Conservation (phyloP, 2,329 filamentous ascomycete species). For the Sarocladium oryzae region DNA sequence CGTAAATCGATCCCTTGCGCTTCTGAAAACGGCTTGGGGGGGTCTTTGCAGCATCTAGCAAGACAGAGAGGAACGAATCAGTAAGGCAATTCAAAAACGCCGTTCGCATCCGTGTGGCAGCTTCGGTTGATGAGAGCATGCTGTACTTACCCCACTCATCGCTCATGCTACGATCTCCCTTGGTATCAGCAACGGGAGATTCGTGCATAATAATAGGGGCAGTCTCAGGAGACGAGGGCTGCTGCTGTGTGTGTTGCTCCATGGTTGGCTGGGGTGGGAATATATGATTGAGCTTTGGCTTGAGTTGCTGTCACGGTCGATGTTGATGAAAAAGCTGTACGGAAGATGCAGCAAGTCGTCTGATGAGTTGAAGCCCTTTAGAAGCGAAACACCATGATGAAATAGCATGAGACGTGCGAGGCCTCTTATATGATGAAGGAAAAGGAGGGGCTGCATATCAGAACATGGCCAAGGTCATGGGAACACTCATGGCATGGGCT, state of each 20-base stretch:
- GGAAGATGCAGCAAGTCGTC: background rate
- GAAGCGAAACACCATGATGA: background rate
- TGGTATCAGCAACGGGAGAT: slow-evolving; percentile 21
- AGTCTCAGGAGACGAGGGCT: slow-evolving; percentile 14
- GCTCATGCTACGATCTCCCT: slow-evolving; percentile 29
- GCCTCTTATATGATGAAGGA: slow-evolving; percentile 1
- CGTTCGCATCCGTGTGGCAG: no score
- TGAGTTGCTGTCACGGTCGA: no score
- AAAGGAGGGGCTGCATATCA: background rate
- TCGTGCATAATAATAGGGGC: slow-evolving; percentile 20
- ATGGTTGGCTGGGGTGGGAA: slow-evolving; percentile 11
- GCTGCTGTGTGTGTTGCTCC: slow-evolving; percentile 19
- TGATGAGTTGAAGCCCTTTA: background rate
- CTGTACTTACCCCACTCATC: slow-evolving; percentile 43
- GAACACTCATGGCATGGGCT: slow-evolving; percentile 4
- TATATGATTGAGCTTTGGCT: background rate
- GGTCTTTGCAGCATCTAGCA: slow-evolving; percentile 58
- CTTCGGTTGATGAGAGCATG: no score
- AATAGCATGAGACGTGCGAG: background rate
- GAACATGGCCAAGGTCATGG: background rate
- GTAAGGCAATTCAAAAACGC: no score
- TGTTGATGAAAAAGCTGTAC: background rate
- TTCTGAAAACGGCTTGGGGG: slow-evolving; percentile 64
- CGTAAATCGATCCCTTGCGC: slow-evolving; percentile 62
- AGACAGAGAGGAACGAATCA: background rate